phyloP scores from a whole-genome alignment of 2,329 filamentous ascomycete species.

The Septoria petroselini region DNA sequence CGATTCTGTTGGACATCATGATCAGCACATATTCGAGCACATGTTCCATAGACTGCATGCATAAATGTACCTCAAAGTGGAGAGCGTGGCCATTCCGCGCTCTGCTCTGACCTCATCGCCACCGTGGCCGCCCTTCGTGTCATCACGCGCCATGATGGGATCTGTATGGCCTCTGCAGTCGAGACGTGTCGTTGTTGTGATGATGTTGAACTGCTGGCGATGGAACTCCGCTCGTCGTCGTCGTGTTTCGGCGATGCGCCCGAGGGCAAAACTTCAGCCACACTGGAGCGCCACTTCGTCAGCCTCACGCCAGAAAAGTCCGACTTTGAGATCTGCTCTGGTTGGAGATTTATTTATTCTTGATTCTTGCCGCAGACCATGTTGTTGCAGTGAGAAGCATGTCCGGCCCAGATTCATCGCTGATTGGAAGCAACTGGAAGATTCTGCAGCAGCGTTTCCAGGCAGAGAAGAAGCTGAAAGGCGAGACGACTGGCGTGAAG shows the following conservation, averaged over 20 bases:
- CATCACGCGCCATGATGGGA: constrained; percentile 55
- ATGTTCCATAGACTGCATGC: background rate
- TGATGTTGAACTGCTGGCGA: constrained; percentile 11
- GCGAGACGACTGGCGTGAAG: constrained; percentile 36
- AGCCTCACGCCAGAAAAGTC: constrained; percentile 2
- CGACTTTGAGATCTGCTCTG: background rate
- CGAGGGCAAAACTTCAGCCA: constrained; percentile 9
- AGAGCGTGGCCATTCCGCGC: constrained; percentile 78
- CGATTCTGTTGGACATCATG: constrained; percentile 51
- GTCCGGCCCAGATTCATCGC: constrained; percentile 37
- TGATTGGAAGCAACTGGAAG: constrained; percentile 67
- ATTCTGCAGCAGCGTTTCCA: constrained; percentile 62
- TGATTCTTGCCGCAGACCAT: background rate
- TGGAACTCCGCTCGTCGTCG: constrained; percentile 19
- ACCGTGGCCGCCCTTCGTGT: constrained; percentile 31
- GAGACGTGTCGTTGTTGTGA: constrained; percentile 1
- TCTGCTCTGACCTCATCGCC: constrained; percentile 52
- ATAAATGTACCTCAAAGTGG: constrained; percentile 68
- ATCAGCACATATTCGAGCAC: constrained; percentile 16
- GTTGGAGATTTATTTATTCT: too few relatives aligned
- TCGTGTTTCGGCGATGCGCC: constrained; percentile 22
- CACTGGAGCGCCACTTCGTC: constrained; percentile 9
- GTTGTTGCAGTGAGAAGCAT: constrained; percentile 29
- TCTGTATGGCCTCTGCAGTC: background rate
- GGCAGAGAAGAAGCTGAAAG: constrained; percentile 39